Base-by-base conservation (phyloP, 169 alveolate species). In the Toxoplasma gondii region DNA sequence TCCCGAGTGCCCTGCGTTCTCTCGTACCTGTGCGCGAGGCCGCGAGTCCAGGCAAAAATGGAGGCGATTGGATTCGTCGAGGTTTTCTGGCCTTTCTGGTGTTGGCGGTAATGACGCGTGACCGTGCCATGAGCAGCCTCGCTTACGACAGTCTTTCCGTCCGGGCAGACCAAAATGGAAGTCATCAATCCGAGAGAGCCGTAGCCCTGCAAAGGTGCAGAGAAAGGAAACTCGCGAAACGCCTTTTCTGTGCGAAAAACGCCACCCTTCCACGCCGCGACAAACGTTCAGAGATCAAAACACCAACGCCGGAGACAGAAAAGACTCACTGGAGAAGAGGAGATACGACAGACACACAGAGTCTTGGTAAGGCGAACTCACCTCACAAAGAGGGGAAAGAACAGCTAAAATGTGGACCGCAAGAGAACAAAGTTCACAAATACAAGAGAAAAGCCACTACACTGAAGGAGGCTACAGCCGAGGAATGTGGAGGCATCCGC, bases 41-140 rank as follows among this genome's bases (percentile, higher is more conserved):
- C 99, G 93, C 98, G 95, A 16, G 99, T 98, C 99, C 99, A 99
- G 44, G 99, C 99, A 94, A 98, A 98, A 67, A 99, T 99, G 54
- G 99, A 96, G 44, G 99, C 99, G 91, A 99, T 98, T 45, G 99
- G 99, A 96, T 99, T 99, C 27, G 99, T 99, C n/a, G 99, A 98
- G 12, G 99, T 99, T 96, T 97, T 98, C 88, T 97, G 92, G 16
- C 99, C 99, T 92, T 95, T 64, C 93, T 95, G 95, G 53, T 94
- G 95, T 39, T 96, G 96, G 87, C 99, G 95, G 97, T 95, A 99
- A 95, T 99, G 99, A 78, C 99, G 96, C 38, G 99, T 99, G 44
- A 99, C 99, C 29, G 99, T 99, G 93, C 99, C 99, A 95, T 99
- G 99, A 9, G 99, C 99, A 34, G 99, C 99, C 95, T 99, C 99